Conservation (phyloP, 2,329 filamentous ascomycete species). For the Colletotrichum aenigma region DNA sequence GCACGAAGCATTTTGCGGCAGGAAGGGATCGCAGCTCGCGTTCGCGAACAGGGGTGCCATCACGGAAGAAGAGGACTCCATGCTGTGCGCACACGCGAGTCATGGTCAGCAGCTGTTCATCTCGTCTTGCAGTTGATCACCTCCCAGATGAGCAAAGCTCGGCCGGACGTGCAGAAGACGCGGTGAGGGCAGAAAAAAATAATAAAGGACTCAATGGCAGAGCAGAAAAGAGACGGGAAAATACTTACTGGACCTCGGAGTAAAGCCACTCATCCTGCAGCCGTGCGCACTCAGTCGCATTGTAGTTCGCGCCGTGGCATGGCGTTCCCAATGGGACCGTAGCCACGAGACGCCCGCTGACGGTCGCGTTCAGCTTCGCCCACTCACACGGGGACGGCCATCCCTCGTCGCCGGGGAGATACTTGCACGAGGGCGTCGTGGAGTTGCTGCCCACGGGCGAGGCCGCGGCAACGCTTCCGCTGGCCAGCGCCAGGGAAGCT, state of each 20-base stretch:
- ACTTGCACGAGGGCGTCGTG: constrained; percentile 5
- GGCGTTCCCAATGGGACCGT: constrained; percentile 7
- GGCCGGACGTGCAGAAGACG: not conserved
- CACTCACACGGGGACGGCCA: constrained; percentile 7
- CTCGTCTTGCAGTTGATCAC: not conserved
- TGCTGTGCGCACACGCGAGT: not conserved
- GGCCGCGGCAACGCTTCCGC: not conserved
- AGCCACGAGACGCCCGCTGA: constrained; percentile 8
- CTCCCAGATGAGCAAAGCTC: not conserved
- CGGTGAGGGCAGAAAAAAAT: not conserved
- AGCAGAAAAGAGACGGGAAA: not conserved
- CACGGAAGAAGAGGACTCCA: constrained; percentile 21
- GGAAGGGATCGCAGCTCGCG: constrained; percentile 30
- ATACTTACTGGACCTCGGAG: constrained; percentile 14
- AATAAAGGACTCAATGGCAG: not conserved
- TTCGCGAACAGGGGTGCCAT: constrained; percentile 34
- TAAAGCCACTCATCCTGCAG: constrained; percentile 14
- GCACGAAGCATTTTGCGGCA: constrained; percentile 38
- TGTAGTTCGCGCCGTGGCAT: constrained; percentile 9
- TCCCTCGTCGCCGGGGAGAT: constrained; percentile 10
- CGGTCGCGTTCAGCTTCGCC: constrained; percentile 15
- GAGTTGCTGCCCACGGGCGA: not conserved
- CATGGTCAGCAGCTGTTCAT: constrained; percentile 25
- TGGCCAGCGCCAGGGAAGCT: not conserved
- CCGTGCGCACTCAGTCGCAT: constrained; percentile 9